Evolutionary conservation across 2,329 filamentous ascomycete species (phyloP).

Genomic region (Neonectria coccinea): DNA sequence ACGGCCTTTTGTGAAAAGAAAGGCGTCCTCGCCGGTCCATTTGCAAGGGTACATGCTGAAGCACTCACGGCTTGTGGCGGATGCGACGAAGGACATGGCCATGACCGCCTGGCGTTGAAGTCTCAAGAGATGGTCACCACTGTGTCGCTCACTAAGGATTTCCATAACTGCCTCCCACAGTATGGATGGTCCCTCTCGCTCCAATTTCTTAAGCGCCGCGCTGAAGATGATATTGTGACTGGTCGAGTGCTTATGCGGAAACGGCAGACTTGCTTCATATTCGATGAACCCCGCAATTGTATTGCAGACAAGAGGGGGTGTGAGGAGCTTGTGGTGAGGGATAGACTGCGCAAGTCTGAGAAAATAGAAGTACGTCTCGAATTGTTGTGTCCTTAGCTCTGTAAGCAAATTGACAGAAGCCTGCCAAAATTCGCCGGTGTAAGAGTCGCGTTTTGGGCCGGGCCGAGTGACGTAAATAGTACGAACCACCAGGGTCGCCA

Average conservation of each 20-base stretch:
- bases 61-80: conserved; percentile 6
- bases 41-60: conserved; percentile 8
- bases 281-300: conserved; percentile 10
- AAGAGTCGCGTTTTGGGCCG: background rate
- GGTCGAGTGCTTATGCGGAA: conserved; percentile 3
- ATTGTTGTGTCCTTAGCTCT: background rate
- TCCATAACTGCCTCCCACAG: conserved; percentile 13
- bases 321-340: background rate
- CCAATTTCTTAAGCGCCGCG: background rate
- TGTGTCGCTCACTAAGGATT: conserved; percentile 3
- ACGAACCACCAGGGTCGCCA: conserved; percentile 29
- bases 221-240: conserved; percentile 11
- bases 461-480: conserved; percentile 17
- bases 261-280: background rate
- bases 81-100: conserved; percentile 15
- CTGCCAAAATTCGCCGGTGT: conserved; percentile 1
- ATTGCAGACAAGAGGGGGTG: background rate
- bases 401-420: background rate
- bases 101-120: conserved; percentile 9
- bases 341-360: conserved; percentile 5
- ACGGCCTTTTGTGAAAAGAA: conserved; percentile 16
- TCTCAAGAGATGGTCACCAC: background rate
- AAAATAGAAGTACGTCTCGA: conserved; percentile 1
- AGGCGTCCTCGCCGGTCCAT: conserved; percentile 9
- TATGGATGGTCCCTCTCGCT: background rate